Conservation (phyloP, 768 basidiomycete genomes). For the Termitomyces heimii region DNA sequence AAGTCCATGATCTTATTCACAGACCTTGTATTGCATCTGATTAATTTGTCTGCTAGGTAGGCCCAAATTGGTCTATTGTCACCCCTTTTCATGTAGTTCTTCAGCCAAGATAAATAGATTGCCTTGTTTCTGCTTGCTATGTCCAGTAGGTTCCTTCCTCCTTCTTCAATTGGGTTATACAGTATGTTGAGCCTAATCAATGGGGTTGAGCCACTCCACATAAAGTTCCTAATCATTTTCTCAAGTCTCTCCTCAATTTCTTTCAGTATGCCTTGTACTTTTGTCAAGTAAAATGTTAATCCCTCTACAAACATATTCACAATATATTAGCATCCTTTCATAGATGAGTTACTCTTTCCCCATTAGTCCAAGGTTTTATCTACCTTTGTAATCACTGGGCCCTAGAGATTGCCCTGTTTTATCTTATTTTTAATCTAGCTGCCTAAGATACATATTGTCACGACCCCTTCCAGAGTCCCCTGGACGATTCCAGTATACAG, state of each 20-base stretch:
- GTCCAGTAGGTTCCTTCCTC: neutral
- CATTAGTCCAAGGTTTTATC: neutral
- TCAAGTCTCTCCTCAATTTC: neutral
- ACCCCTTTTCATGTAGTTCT: neutral
- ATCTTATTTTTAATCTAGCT: neutral
- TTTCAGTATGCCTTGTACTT: neutral
- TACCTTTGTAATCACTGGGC: neutral
- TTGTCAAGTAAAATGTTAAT: neutral
- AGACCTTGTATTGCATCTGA: neutral
- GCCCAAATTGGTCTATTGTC: neutral
- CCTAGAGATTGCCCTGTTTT: neutral
- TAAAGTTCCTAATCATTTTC: neutral
- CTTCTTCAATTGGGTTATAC: neutral
- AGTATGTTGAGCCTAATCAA: neutral
- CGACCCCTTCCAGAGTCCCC: no score
- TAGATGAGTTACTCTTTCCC: neutral
- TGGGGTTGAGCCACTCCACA: neutral
- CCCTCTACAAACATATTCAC: neutral
- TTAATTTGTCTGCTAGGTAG: neutral
- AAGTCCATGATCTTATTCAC: no score
- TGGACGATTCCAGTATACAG: no score
- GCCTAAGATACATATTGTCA: neutral
- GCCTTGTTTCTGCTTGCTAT: neutral
- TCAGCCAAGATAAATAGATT: neutral
- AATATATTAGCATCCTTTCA: neutral